These are phyloP conservation scores for Penicillium macrosclerotiorum DNA, from an alignment of 495 filamentous ascomycete genomes.

Conservation along the genomic window DNA sequence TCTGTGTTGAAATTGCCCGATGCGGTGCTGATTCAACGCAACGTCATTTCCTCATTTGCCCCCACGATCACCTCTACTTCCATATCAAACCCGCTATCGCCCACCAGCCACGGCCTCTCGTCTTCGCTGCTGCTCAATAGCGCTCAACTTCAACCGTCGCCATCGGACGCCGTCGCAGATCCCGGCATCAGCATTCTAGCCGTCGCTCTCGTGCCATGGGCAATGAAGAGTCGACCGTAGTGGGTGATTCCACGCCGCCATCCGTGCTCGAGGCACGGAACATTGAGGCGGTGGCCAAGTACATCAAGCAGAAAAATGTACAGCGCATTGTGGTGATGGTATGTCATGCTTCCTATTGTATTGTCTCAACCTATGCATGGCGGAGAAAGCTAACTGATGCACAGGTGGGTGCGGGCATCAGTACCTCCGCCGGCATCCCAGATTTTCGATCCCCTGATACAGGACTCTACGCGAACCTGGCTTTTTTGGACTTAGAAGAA, in stretches of 20 bases:
- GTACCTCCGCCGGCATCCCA: slow-evolving; percentile 83
- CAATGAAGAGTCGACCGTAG: slow-evolving; percentile 60
- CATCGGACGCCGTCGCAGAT: slow-evolving; percentile 38
- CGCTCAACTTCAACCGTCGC: slow-evolving; percentile 6
- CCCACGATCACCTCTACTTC: background rate
- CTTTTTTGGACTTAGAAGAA: slow-evolving; percentile 76
- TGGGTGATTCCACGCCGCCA: slow-evolving; percentile 64
- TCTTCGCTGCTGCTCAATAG: background rate
- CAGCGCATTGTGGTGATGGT: slow-evolving; percentile 78
- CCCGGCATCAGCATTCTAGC: slow-evolving; percentile 22
- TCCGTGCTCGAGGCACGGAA: slow-evolving; percentile 64
- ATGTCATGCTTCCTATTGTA: background rate
- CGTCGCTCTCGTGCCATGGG: slow-evolving; percentile 55
- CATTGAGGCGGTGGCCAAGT: slow-evolving; percentile 68
- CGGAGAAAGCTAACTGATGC: background rate
- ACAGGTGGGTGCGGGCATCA: slow-evolving; percentile 54
- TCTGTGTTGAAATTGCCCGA: slow-evolving; percentile 2
- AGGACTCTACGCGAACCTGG: slow-evolving; percentile 86
- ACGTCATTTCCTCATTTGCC: slow-evolving; percentile 23
- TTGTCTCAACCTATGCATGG: background rate
- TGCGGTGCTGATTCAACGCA: slow-evolving; percentile 14
- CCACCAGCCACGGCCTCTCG: background rate
- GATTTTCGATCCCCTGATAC: slow-evolving; percentile 85
- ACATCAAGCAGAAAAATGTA: slow-evolving; percentile 66
- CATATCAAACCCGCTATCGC: background rate